phyloP scores from a whole-genome alignment of 1,284 basidiomycete genomes.

The Boletus mariae region DNA sequence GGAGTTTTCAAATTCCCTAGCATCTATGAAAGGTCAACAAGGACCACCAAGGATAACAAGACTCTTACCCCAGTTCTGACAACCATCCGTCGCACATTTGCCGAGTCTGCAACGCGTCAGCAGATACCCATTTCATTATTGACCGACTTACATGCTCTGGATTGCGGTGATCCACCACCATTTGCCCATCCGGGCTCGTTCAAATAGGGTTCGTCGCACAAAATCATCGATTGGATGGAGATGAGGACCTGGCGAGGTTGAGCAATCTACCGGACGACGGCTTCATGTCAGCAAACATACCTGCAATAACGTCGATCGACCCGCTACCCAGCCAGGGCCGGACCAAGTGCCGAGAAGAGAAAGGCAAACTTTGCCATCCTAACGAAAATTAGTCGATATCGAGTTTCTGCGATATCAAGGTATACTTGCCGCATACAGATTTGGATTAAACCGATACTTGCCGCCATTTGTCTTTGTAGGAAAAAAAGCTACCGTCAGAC shows the following conservation, averaged over 20 bases:
- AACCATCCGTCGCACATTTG: constrained; percentile 86
- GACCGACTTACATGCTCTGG: constrained; percentile 59
- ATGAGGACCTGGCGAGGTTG: constrained; percentile 63
- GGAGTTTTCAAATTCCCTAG: constrained; percentile 78
- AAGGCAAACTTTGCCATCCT: constrained; percentile 90
- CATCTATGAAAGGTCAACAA: constrained; percentile 51
- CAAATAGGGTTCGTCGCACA: constrained; percentile 84
- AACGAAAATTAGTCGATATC: constrained; percentile 2
- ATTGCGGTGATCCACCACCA: constrained; percentile 66
- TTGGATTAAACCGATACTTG: constrained; percentile 86
- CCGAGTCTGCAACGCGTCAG: constrained; percentile 54
- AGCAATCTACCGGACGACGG: constrained; percentile 1
- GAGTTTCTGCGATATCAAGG: neutral
- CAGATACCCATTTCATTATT: constrained; percentile 2
- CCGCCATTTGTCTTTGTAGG: constrained; percentile 75
- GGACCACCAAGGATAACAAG: constrained; percentile 2
- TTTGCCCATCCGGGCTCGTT: constrained; percentile 88
- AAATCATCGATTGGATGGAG: constrained; percentile 92
- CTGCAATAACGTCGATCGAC: constrained; percentile 81
- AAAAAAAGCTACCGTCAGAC: constrained; percentile 7
- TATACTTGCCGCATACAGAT: constrained; percentile 74
- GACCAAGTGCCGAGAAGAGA: constrained; percentile 88
- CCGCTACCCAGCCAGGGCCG: constrained; percentile 86
- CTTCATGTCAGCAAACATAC: constrained; percentile 34
- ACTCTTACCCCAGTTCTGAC: constrained; percentile 73